These are phyloP conservation scores for Cyberlindnera xishuangbannaensis DNA, from an alignment of 805 yeast genomes.

Conservation along the genomic window DNA sequence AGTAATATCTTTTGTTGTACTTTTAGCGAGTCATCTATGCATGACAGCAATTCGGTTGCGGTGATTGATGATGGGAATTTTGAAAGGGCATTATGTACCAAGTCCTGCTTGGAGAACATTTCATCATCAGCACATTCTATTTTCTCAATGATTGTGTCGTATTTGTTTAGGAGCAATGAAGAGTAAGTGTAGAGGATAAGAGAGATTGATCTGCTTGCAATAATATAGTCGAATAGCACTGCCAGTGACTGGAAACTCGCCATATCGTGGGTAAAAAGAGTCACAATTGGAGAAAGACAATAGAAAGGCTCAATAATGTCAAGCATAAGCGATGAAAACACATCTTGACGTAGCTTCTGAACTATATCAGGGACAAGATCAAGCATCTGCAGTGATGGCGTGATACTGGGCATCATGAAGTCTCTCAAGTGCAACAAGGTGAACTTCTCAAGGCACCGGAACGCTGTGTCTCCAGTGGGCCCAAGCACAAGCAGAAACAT, in stretches of 20 bases:
- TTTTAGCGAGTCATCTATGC: no score
- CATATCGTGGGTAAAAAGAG: constrained; percentile 72
- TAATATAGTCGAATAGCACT: constrained; percentile 62
- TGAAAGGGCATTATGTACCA: constrained; percentile 35
- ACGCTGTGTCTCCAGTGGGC: constrained; percentile 28
- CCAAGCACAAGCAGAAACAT: constrained; percentile 51
- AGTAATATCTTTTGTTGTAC: no score
- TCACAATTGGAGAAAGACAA: constrained; percentile 71
- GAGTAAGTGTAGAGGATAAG: constrained; percentile 57
- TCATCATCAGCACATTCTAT: constrained; percentile 27
- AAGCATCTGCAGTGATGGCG: constrained; percentile 61
- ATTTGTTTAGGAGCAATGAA: constrained; percentile 42
- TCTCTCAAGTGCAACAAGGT: constrained; percentile 68
- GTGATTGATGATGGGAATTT: no score
- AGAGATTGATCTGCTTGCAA: constrained; percentile 50
- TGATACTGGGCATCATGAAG: constrained; percentile 71
- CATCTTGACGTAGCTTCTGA: constrained; percentile 38
- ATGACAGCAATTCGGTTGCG: no score
- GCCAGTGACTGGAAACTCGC: constrained; percentile 43
- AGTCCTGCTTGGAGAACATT: constrained; percentile 30
- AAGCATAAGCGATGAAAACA: constrained; percentile 32
- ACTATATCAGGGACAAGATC: constrained; percentile 60
- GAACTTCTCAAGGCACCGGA: constrained; percentile 39
- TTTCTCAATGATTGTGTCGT: constrained; percentile 35
- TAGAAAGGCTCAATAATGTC: constrained; percentile 51